A percentile compares a stretch with the other conserved stretches of the same genome.
These are phyloP conservation scores for Ascodesmis nigricans DNA, from an alignment of 495 filamentous ascomycete species.

Conservation along the genomic window DNA sequence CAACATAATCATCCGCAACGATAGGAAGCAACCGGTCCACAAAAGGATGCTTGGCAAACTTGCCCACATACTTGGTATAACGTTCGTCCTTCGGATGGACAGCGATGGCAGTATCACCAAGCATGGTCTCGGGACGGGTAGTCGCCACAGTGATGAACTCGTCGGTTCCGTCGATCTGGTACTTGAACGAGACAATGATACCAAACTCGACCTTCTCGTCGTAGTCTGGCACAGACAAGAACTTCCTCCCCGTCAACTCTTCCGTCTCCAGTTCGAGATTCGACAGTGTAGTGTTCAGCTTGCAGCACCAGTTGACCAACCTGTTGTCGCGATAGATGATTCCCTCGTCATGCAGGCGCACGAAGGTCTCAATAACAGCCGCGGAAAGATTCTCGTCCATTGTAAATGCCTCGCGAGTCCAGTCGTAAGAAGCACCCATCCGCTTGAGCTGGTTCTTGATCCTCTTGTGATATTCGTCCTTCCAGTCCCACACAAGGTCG, in stretches of 20 bases:
- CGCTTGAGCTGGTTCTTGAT: conserved; percentile 23
- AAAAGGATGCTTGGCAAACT: conserved; percentile 50
- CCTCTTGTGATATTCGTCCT: conserved; percentile 31
- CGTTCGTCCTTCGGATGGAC: conserved; percentile 47
- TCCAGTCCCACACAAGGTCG: conserved; percentile 46
- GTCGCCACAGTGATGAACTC: conserved; percentile 50
- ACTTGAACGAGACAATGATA: conserved; percentile 44
- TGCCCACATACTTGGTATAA: conserved; percentile 48
- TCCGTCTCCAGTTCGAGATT: conserved; percentile 60
- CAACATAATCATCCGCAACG: conserved; percentile 47
- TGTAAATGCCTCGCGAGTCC: conserved; percentile 45
- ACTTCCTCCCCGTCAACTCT: conserved; percentile 29
- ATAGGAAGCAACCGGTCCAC: conserved; percentile 43
- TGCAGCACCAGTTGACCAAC: conserved; percentile 58
- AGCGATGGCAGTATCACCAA: conserved; percentile 57
- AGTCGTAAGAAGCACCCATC: conserved; percentile 46
- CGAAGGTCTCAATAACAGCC: conserved; percentile 51
- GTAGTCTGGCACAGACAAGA: conserved; percentile 17
- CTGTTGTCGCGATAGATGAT: conserved; percentile 56
- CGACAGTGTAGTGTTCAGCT: conserved; percentile 51
- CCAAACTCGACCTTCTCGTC: conserved; percentile 21
- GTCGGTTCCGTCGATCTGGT: conserved; percentile 52
- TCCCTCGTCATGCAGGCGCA: conserved; percentile 51
- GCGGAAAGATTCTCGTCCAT: conserved; percentile 47
- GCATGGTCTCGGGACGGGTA: conserved; percentile 64